Conservation (phyloP, 1,284 basidiomycete genomes). For the Irpex lacteus region DNA sequence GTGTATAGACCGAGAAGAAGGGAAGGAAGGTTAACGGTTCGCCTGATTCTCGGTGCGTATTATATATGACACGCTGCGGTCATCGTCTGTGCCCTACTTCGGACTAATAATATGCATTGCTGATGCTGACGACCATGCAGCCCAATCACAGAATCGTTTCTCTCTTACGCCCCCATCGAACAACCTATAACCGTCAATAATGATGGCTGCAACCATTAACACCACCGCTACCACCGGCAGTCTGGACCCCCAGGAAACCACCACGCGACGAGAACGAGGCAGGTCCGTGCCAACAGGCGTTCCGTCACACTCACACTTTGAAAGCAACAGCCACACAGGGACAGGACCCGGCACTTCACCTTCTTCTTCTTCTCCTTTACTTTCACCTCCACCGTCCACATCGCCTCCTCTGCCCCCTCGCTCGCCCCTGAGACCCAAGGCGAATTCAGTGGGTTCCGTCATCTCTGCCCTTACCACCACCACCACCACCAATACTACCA, state of each 20-base stretch:
- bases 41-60: conserved; percentile 15
- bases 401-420: conserved; percentile 32
- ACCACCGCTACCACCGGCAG: neutral
- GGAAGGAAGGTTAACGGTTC: conserved; percentile 4
- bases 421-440: conserved; percentile 26
- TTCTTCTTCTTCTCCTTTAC: conserved; percentile 12
- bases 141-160: conserved; percentile 6
- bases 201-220: too few species aligned
- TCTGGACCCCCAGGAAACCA: neutral
- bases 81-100: conserved; percentile 6
- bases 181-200: too few species aligned
- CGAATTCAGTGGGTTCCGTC: neutral
- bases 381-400: conserved; percentile 14
- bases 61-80: conserved; percentile 6
- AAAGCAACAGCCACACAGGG: neutral
- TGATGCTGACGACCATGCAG: neutral
- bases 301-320: conserved; percentile 17
- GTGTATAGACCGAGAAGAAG: neutral
- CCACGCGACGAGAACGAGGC: too few species aligned
- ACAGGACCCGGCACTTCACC: conserved; percentile 21
- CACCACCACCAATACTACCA: too few species aligned
- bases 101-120: neutral
- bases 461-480: too few species aligned
- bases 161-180: neutral
- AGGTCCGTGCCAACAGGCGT: conserved; percentile 8